phyloP scores from a whole-genome alignment of 352 stramenopile genomes.

The Phytophthora hibernalis region DNA sequence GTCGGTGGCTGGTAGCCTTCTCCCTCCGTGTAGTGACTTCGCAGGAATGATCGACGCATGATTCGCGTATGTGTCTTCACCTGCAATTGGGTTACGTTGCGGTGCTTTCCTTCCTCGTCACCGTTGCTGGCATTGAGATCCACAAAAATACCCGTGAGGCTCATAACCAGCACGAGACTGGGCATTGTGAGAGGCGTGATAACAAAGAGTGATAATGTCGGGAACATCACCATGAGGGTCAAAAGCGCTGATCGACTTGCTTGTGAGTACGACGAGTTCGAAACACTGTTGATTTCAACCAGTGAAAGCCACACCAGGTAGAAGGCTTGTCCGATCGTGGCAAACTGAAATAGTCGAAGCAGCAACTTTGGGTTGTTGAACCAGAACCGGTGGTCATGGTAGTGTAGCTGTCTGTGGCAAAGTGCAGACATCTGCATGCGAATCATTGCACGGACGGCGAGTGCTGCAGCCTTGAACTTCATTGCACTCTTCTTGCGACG shows the following conservation, averaged over 20 bases:
- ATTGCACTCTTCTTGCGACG: constrained; percentile 26
- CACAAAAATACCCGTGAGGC: constrained; percentile 86
- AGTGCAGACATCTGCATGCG: constrained; percentile 91
- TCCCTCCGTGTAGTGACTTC: constrained; percentile 64
- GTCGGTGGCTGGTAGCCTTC: constrained; percentile 22
- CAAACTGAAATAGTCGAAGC: constrained; percentile 84
- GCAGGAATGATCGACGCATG: constrained; percentile 75
- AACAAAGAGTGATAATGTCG: constrained; percentile 69
- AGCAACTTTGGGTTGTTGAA: constrained; percentile 78
- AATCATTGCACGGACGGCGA: constrained; percentile 73
- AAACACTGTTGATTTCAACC: constrained; percentile 61
- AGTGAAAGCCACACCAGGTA: constrained; percentile 89
- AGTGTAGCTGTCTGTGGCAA: constrained; percentile 83
- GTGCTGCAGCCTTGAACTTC: constrained; percentile 64
- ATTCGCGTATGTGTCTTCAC: constrained; percentile 78
- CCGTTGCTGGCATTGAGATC: constrained; percentile 65
- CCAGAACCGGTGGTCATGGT: constrained; percentile 87
- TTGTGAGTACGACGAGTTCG: constrained; percentile 19
- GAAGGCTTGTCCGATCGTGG: constrained; percentile 87
- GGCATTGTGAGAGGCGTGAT: constrained; percentile 90
- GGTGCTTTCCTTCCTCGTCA: constrained; percentile 26
- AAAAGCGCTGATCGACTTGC: constrained; percentile 37
- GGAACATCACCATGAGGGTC: constrained; percentile 74
- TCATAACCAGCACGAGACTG: constrained; percentile 88
- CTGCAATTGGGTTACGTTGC: constrained; percentile 45